Conservation (phyloP, 257 asterid species). For the Lycium ferocissimum region DNA sequence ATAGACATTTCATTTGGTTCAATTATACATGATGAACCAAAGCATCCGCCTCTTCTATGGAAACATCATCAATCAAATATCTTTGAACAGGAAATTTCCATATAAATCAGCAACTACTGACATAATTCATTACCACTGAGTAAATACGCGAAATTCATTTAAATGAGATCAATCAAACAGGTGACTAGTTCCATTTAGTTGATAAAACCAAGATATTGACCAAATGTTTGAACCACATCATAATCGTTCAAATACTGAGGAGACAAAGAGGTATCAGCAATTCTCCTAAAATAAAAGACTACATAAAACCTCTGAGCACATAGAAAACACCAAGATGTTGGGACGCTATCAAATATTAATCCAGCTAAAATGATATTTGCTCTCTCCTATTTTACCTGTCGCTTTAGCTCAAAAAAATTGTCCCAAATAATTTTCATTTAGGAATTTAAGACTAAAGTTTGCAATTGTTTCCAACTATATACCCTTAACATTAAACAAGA, state of each 20-base stretch:
- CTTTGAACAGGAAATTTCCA: slow-evolving; percentile 19
- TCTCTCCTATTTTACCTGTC: too few relatives aligned
- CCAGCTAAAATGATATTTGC: neutral
- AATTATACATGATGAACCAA: slow-evolving; percentile 6
- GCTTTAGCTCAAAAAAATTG: too few relatives aligned
- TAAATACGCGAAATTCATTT: slow-evolving; percentile 21
- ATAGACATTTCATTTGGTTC: neutral
- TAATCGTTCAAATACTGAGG: neutral
- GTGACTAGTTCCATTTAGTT: slow-evolving; percentile 32
- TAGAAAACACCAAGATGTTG: neutral
- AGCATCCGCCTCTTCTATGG: neutral
- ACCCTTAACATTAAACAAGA: too few relatives aligned
- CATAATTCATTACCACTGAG: slow-evolving; percentile 31
- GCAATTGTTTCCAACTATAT: too few relatives aligned
- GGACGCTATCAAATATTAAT: neutral
- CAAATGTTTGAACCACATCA: neutral
- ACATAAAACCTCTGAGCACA: neutral
- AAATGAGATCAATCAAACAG: slow-evolving; percentile 39
- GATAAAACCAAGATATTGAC: slow-evolving; percentile 8
- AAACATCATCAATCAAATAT: neutral
- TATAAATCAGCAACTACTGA: slow-evolving; percentile 24
- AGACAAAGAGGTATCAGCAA: neutral
- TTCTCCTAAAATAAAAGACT: neutral
- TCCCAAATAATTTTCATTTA: too few relatives aligned
- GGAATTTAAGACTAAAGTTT: too few relatives aligned